Base-by-base conservation (phyloP, 2,329 filamentous ascomycete species). In the Bipolaris victoriae region DNA sequence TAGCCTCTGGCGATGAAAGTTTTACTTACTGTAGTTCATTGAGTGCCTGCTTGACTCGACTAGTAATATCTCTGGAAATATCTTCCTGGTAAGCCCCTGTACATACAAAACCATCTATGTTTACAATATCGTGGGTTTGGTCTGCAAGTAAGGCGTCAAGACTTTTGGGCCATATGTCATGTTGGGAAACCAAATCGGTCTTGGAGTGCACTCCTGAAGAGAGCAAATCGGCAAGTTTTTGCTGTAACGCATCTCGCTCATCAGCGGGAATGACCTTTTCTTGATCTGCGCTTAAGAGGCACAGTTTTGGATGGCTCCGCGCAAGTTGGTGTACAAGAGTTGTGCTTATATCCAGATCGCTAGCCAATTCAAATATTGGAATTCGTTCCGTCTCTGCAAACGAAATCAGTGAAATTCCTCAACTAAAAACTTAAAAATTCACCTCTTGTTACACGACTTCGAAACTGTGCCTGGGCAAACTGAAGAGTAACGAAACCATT, bases 401-500 rank as follows among this genome's bases (percentile, higher is more conserved):
- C 15, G n/a, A 1, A 29, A n/a, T 69, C 44, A 63, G 52, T 9
- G 22, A 51, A 31, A 1, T 5, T 31, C 29, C 1, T 33, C 5
- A 15, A 22, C 41, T 7, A 6, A 13, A 10, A 7, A 22, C 15
- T 2, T 5, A 3, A 15, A 2, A 20, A 18, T 39, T 20, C 51
- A 67, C 68, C 61, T 49, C 58, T 52, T 16, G 61, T 65, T 37
- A 70, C 57, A 13, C 55, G 48, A 35, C 49, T 39, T 37, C 70
- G 56, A 29, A 76, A 70, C 13, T 65, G 59, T 29, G 52, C 54
- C 15, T 63, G 48, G 7, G 66, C 52, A 16, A 66, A 60, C 7
- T 60, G 61, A n/a, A 58, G 58, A 5, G 71, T 71, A 3, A 74
- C 39, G 39, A 76, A 67, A 10, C 66, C 67, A 44, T 69, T 55